These are phyloP conservation scores for Striga hermonthica DNA, from an alignment of 305 asterid genomes.

Conservation along the genomic window DNA sequence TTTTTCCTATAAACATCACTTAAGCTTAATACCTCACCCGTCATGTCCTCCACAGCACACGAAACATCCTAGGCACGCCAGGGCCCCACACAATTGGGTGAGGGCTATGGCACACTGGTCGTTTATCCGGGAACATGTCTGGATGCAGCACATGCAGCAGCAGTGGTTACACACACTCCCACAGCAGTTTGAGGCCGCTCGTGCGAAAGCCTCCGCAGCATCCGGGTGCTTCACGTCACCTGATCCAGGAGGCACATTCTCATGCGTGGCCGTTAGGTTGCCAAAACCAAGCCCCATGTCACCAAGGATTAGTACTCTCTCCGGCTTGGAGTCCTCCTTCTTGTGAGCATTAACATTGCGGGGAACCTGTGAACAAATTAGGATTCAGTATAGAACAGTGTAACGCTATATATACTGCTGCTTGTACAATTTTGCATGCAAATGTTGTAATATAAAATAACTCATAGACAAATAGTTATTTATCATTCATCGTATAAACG, in stretches of 20 bases:
- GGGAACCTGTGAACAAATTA: slow-evolving; percentile 40
- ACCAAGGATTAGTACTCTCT: slow-evolving; percentile 30
- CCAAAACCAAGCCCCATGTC: slow-evolving; percentile 69
- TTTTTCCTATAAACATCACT: no score
- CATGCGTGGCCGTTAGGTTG: slow-evolving; percentile 58
- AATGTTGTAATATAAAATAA: no score
- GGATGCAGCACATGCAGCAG: slow-evolving; percentile 85
- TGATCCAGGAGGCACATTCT: slow-evolving; percentile 62
- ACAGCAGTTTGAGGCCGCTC: slow-evolving; percentile 77
- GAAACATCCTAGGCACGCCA: slow-evolving; percentile 81
- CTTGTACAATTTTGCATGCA: no score
- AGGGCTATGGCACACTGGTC: slow-evolving; percentile 66
- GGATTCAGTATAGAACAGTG: not conserved
- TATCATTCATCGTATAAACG: no score
- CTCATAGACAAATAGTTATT: no score
- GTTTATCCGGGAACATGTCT: slow-evolving; percentile 56
- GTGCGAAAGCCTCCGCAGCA: slow-evolving; percentile 55
- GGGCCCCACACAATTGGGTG: slow-evolving; percentile 64
- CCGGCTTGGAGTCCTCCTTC: slow-evolving; percentile 47
- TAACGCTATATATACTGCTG: not conserved
- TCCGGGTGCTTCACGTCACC: slow-evolving; percentile 40
- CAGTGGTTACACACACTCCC: slow-evolving; percentile 56
- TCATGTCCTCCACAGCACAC: slow-evolving; percentile 54
- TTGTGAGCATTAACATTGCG: slow-evolving; percentile 36
- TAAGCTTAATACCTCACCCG: slow-evolving; percentile 1